Evolutionary conservation across 2,329 filamentous ascomycete species (phyloP).

Genomic region (Penicillium thymicola): DNA sequence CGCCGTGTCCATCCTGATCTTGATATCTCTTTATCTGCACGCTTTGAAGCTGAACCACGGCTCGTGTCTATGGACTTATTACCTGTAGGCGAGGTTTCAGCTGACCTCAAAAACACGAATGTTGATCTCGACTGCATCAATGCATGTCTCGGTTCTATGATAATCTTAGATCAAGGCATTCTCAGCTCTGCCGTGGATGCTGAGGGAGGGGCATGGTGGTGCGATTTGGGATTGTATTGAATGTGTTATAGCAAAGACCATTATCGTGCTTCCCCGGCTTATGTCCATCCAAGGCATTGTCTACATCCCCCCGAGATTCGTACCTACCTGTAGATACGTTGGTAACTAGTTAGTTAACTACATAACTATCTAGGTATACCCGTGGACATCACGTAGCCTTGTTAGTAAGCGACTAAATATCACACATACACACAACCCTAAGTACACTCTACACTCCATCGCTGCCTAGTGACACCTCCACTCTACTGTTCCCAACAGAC

Average conservation of each 20-base stretch:
- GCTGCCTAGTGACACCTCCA: background rate
- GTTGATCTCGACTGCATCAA: background rate
- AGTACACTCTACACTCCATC: background rate
- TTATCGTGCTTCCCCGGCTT: background rate
- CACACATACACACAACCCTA: background rate
- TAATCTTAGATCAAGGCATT: background rate
- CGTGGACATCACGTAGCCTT: background rate
- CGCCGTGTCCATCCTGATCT: background rate
- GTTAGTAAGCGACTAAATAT: background rate
- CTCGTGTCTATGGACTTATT: background rate
- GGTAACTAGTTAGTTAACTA: background rate
- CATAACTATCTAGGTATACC: too few species aligned
- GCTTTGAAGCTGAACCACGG: background rate
- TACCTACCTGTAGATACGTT: background rate
- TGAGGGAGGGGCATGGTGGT: background rate
- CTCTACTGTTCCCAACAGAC: background rate
- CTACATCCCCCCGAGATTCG: background rate
- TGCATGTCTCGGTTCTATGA: conserved; percentile 1
- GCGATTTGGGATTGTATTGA: background rate
- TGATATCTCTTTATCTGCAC: background rate
- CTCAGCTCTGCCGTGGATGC: background rate
- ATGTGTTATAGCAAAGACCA: background rate
- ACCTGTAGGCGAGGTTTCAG: background rate
- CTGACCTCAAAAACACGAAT: background rate
- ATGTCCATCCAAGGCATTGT: background rate